Evolutionary conservation across 1,284 basidiomycete genomes (phyloP).

Genomic region (Fomitopsis pinicola): DNA sequence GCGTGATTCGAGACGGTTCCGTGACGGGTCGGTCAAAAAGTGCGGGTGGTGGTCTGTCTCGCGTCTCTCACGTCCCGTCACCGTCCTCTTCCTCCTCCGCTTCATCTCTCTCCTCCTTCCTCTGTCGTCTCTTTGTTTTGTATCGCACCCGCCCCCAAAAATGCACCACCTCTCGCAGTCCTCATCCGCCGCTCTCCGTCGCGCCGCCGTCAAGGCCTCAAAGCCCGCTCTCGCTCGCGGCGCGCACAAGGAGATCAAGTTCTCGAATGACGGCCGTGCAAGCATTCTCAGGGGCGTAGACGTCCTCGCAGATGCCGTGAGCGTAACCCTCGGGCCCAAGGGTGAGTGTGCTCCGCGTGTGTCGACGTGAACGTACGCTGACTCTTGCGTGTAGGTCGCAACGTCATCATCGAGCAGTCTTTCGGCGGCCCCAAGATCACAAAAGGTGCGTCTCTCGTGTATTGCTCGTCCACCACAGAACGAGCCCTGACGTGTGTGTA

Average conservation of each 20-base stretch:
- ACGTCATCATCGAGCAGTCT: constrained; percentile 98
- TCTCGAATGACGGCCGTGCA: constrained; percentile 93
- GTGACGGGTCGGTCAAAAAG: constrained; percentile 17
- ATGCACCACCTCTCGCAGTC: constrained; percentile 37
- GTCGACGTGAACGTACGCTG: constrained; percentile 7
- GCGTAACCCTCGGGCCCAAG: constrained; percentile 95
- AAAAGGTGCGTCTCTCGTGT: constrained; percentile 56
- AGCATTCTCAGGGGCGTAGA: constrained; percentile 96
- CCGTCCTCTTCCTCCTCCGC: neutral
- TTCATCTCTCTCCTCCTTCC: constrained; percentile 1
- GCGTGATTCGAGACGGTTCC: constrained; percentile 26
- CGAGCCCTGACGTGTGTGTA: constrained; percentile 22
- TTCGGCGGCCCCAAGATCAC: constrained; percentile 98
- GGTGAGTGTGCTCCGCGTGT: constrained; percentile 39
- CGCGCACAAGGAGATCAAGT: constrained; percentile 94
- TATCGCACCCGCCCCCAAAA: neutral
- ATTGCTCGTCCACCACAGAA: neutral
- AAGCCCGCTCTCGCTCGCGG: constrained; percentile 57
- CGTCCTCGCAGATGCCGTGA: constrained; percentile 92
- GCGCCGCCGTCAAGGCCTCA: constrained; percentile 41
- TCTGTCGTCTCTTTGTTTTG: neutral
- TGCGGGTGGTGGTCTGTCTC: neutral
- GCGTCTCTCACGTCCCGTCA: constrained; percentile 3
- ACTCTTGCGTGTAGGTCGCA: constrained; percentile 61
- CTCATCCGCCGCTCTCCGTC: constrained; percentile 42